Percentiles rank a stretch among this genome's conserved stretches.
phyloP scores from a whole-genome alignment of 345 rosid species.

The Eucalyptus tenuipes region DNA sequence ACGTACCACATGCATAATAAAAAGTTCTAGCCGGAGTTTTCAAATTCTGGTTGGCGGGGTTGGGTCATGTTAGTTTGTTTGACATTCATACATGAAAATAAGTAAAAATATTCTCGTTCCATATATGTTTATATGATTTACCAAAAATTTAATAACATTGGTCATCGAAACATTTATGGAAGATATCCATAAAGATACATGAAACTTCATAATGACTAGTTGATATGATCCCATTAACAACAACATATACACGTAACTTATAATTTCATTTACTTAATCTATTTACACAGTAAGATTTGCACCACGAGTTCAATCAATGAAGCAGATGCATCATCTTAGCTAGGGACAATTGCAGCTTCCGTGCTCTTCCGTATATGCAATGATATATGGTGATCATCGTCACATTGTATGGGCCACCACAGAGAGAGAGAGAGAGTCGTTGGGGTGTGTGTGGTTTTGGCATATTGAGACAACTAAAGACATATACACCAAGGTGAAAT shows the following conservation, averaged over 20 bases:
- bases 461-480: neutral
- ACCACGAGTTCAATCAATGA: neutral
- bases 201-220: neutral
- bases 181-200: neutral
- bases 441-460: neutral
- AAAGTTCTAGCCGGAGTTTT: neutral
- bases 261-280: neutral
- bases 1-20: neutral
- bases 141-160: neutral
- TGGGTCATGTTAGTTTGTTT: neutral
- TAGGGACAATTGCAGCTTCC: neutral
- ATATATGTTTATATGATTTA: neutral
- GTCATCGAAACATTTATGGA: neutral
- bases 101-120: neutral
- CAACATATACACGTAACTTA: neutral
- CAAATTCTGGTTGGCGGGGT: neutral
- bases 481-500: neutral
- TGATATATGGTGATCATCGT: neutral
- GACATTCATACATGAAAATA: neutral
- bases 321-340: neutral
- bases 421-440: neutral
- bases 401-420: constrained; percentile 7
- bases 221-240: neutral
- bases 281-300: neutral
- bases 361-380: neutral